Percentiles rank a stretch among this genome's conserved stretches.
These are phyloP conservation scores for Camptophora hylomeconis DNA, from an alignment of 2,329 filamentous ascomycete genomes.

Conservation along the genomic window DNA sequence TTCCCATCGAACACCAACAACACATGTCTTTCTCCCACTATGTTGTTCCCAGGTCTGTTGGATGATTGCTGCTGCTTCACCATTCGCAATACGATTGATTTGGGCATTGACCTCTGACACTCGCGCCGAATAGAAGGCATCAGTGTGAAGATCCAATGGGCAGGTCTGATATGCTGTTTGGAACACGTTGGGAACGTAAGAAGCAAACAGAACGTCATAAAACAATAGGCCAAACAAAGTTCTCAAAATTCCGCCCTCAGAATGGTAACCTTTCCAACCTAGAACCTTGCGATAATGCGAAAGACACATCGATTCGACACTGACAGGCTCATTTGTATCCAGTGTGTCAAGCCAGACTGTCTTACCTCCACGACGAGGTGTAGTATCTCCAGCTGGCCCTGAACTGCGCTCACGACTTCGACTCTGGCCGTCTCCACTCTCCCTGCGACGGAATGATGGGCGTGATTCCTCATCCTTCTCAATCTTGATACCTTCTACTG, in stretches of 20 bases:
- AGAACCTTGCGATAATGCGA: constrained; percentile 61
- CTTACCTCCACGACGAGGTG: constrained; percentile 37
- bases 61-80: constrained; percentile 55
- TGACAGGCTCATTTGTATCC: constrained; percentile 59
- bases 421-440: constrained; percentile 16
- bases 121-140: constrained; percentile 79
- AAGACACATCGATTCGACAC: constrained; percentile 88
- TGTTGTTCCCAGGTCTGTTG: constrained; percentile 56
- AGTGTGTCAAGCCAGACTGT: constrained; percentile 78
- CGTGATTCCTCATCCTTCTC: constrained; percentile 42
- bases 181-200: constrained; percentile 88
- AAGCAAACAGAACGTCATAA: constrained; percentile 70
- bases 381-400: constrained; percentile 3
- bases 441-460: constrained; percentile 7
- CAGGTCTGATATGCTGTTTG: constrained; percentile 92
- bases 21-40: constrained; percentile 59
- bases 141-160: constrained; percentile 82
- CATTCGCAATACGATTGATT: constrained; percentile 77
- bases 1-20: constrained; percentile 86
- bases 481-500: constrained; percentile 64
- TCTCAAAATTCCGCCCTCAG: constrained; percentile 81
- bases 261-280: constrained; percentile 91
- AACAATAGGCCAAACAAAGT: constrained; percentile 86
- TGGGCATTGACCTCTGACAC: constrained; percentile 80
- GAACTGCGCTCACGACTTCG: constrained; percentile 1